Conservation (phyloP, 176 grass and related monocot genomes). For the Pontederia crassipes region DNA sequence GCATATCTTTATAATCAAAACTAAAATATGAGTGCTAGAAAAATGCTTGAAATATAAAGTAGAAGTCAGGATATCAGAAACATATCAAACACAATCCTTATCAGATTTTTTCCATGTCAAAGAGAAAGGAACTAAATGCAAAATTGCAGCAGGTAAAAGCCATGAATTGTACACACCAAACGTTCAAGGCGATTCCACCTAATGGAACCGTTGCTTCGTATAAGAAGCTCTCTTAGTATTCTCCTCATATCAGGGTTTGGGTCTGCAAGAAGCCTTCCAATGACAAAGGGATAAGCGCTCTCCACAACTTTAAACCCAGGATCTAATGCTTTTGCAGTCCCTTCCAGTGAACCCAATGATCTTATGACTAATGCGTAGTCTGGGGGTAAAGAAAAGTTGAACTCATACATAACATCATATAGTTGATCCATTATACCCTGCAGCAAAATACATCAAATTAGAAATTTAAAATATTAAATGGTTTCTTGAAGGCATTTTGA, state of each 20-base stretch:
- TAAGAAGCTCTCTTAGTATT: slow-evolving; percentile 76
- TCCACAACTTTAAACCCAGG: slow-evolving; percentile 90
- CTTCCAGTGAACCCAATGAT: slow-evolving; percentile 91
- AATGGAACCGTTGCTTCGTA: slow-evolving; percentile 79
- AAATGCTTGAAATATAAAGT: slow-evolving; percentile 9
- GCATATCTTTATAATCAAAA: background rate
- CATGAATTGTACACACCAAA: slow-evolving; percentile 29
- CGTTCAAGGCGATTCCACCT: slow-evolving; percentile 87
- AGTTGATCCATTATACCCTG: slow-evolving; percentile 83
- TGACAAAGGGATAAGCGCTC: slow-evolving; percentile 89
- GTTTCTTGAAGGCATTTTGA: too few species aligned
- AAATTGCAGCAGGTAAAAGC: background rate
- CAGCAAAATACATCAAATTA: slow-evolving; percentile 12
- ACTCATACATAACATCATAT: slow-evolving; percentile 95
- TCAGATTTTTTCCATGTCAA: too few species aligned
- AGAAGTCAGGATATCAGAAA: too few species aligned
- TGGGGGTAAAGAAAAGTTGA: slow-evolving; percentile 87
- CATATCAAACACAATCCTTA: too few species aligned
- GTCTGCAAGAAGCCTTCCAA: slow-evolving; percentile 81
- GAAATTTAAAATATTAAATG: too few species aligned
- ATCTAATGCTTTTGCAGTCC: slow-evolving; percentile 92
- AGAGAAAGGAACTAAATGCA: background rate
- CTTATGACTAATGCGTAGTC: slow-evolving; percentile 96
- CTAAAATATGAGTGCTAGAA: background rate
- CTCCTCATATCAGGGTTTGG: slow-evolving; percentile 90